Conservation (phyloP, 2,329 filamentous ascomycete genomes). For the Emydomyces testavorans region DNA sequence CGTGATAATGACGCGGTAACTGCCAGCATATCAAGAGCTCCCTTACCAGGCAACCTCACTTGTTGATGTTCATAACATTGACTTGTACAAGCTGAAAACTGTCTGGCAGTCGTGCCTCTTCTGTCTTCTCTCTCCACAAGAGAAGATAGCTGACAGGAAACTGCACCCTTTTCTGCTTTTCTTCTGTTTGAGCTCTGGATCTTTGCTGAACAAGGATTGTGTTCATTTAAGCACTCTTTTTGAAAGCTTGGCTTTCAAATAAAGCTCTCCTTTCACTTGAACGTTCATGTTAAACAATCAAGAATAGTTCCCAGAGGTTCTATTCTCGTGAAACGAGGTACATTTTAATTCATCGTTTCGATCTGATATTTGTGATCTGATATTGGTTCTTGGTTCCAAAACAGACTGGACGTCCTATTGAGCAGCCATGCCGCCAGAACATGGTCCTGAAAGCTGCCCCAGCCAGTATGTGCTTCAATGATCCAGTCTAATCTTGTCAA, state of each 20-base stretch:
- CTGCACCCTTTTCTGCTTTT: background rate
- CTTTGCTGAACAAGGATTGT: background rate
- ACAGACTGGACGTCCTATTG: background rate
- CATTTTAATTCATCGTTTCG: background rate
- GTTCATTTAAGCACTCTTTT: background rate
- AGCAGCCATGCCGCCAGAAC: background rate
- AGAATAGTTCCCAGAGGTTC: background rate
- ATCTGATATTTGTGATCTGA: background rate
- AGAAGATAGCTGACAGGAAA: background rate
- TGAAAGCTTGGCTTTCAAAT: background rate
- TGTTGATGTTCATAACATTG: background rate
- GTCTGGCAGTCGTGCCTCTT: background rate
- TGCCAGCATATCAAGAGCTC: background rate
- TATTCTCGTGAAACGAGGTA: background rate
- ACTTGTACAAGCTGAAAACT: background rate
- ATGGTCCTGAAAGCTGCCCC: background rate
- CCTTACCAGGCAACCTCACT: background rate
- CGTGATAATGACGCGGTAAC: conserved; percentile 5
- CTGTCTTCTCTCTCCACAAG: background rate
- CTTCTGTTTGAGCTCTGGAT: background rate
- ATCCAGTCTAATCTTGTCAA: background rate
- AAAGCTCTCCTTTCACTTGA: background rate
- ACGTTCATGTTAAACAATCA: background rate
- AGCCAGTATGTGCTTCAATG: background rate
- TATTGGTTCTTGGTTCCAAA: no score